A percentile compares a stretch with the other conserved stretches of the same genome.
Evolutionary conservation across 1,284 basidiomycete genomes (phyloP).

Genomic region (Fistulinella cinereoalba): DNA sequence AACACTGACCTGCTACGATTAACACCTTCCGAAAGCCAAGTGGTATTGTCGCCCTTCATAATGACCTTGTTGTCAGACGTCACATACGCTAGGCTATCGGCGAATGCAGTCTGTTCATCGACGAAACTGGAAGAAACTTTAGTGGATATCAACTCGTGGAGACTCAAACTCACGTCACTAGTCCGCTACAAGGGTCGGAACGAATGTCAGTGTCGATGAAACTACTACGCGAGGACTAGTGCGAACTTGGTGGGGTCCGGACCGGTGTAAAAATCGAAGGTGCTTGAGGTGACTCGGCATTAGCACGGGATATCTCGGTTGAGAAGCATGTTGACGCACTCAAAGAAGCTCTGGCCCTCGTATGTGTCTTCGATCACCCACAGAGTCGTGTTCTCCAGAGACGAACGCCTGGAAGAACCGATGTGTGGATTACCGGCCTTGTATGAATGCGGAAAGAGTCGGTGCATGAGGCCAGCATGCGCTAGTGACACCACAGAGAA

Average conservation of each 20-base stretch:
- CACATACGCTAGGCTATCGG: constrained; percentile 49
- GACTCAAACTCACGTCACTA: constrained; percentile 49
- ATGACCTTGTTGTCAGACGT: constrained; percentile 56
- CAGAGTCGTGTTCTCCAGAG: constrained; percentile 47
- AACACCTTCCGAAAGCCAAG: constrained; percentile 47
- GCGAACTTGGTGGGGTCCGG: constrained; percentile 59
- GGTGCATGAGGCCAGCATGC: constrained; percentile 12
- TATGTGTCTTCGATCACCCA: constrained; percentile 58
- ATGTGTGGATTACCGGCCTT: neutral
- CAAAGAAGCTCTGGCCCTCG: constrained; percentile 50
- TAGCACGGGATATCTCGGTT: constrained; percentile 5
- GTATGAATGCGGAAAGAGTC: constrained; percentile 4
- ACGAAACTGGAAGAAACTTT: constrained; percentile 45
- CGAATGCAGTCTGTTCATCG: constrained; percentile 45
- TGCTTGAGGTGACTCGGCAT: constrained; percentile 37
- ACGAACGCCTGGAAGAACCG: constrained; percentile 24
- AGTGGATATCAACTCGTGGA: constrained; percentile 1
- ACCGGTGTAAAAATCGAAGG: constrained; percentile 57
- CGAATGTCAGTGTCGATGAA: constrained; percentile 12
- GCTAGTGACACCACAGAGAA: constrained; percentile 11
- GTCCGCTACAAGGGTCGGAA: constrained; percentile 44
- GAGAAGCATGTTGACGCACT: constrained; percentile 39
- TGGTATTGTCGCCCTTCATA: constrained; percentile 72
- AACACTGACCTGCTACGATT: constrained; percentile 53
- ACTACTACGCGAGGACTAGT: constrained; percentile 1